Evolutionary conservation across 2,329 filamentous ascomycete species (phyloP), one percentile per base, ranked within the genome.

Genomic region (Monilinia fructicola): DNA sequence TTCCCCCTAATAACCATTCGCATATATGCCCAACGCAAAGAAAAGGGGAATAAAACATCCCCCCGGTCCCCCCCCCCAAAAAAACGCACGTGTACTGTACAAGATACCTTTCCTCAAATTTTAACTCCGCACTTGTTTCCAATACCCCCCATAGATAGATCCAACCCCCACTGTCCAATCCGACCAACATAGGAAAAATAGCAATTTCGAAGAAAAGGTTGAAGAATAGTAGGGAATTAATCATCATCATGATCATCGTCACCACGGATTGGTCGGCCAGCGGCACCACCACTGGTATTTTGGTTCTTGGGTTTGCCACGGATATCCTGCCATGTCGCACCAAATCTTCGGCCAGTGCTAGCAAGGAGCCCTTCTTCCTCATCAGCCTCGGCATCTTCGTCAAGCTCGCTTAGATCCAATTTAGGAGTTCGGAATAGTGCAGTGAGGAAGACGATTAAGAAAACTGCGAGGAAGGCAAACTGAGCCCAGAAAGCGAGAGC

Each of bases 401-500:
- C 95, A 10, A 96, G 77, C 74, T 93, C 88, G 55, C 86, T 84
- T 66, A 94, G 82, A 73, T 94, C 87, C 46, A 97, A 78, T 74
- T 85, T 88, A 0, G 94, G 93, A 1, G 92, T 88, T 53, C 90
- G 87, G 83, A 98, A 89, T 0, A 97, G 79, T 3, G 90, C 87
- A 0, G 91, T 90, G 28, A 92, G 67, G 72, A 97, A 91, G 16
- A 96, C 88, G 65, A 97, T 79, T 12, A 97, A 78, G 78, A 96
- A 97, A 26, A 97, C 83, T 44, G 79, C 90, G 54, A 99, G 79
- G 80, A 99, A 98, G 16, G 85, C 90, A 76, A 97, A 98, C 74
- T 99, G 95, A 0, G 93, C 91, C 93, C 93, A 99, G 78, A 98
- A 99, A 72, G 92, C 86, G n/a, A 98, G 81, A 14, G 90, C 87